Base-by-base conservation (phyloP, 768 basidiomycete species). In the Tulasnella sp. region DNA sequence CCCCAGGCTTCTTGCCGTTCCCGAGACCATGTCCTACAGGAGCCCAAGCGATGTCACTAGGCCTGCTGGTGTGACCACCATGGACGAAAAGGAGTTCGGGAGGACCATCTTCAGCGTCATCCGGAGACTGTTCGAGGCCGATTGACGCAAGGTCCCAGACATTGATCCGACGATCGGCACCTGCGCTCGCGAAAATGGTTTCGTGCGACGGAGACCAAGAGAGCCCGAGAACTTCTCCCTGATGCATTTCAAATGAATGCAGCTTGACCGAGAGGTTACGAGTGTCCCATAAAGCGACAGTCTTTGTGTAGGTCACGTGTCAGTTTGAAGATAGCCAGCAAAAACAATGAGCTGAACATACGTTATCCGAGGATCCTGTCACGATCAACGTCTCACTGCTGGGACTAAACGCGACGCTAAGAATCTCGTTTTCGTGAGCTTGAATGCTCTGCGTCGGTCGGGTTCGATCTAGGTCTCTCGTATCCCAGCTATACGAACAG, bases 51-150 rank as follows among this genome's bases (percentile, higher is more conserved):
- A 99, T 91, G 84, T 99, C 98, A 0, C 94, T 93, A 1, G 95
- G 95, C 44, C 94, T 90, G 39, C 94, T 89, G 3, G 94, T 95
- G 81, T 95, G 94, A 29, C 94, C 98, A 81, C 98, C 98, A 81
- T 99, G 98, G 70, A 98, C 89, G 84, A 99, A 99, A 80, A 99
- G 85, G 78, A 99, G 85, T 84, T 99, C 98, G 0, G 98, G 98
- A 20, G 98, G 96, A 0, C 98, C 98, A 82, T 99, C 98, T 83
- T 99, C 98, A 78, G 95, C 93, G 82, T 99, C 98, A 81, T 99
- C 98, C 4, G 97, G 98, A 1, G 95, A 94, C 84, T 99, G 98
- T 83, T 99, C 98, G 55, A 92, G 89, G 0, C 98, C 98, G 80
- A 98, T 97, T 79, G 92, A 89, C 32, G 90, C 88, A 78, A 98